A percentile compares a stretch with the other conserved stretches of the same genome.
These are phyloP conservation scores for Trametes cinnabarina DNA, from an alignment of 768 basidiomycete genomes.

Conservation along the genomic window DNA sequence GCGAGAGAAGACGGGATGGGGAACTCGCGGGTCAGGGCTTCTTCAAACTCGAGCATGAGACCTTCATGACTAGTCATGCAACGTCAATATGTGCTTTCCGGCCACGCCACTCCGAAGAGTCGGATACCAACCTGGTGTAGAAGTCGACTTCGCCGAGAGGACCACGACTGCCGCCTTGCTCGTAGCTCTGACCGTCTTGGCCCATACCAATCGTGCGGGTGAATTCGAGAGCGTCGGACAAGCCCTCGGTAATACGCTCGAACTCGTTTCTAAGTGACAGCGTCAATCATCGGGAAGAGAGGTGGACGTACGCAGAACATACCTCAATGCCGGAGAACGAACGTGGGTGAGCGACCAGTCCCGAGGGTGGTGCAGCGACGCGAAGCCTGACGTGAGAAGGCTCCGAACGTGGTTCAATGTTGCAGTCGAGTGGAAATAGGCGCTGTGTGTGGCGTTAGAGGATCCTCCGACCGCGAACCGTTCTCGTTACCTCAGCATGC, in stretches of 20 bases:
- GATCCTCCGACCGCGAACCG: background rate
- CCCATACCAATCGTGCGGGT: conserved; percentile 81
- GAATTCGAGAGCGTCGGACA: conserved; percentile 93
- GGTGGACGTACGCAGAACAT: conserved; percentile 21
- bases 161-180: conserved; percentile 66
- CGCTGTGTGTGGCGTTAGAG: conserved; percentile 42
- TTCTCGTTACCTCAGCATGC: conserved; percentile 65
- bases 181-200: conserved; percentile 53
- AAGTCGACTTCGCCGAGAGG: conserved; percentile 88
- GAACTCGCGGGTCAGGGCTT: conserved; percentile 80
- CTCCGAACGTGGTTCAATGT: conserved; percentile 92
- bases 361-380: conserved; percentile 84
- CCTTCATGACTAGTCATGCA: conserved; percentile 73
- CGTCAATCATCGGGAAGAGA: background rate
- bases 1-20: conserved; percentile 35
- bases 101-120: background rate
- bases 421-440: conserved; percentile 94
- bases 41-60: conserved; percentile 87
- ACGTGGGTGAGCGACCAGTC: conserved; percentile 94
- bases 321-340: conserved; percentile 75
- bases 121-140: conserved; percentile 70
- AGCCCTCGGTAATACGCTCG: conserved; percentile 76
- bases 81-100: conserved; percentile 1
- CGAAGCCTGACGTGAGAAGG: conserved; percentile 89
- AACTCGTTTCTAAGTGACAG: conserved; percentile 62